phyloP scores from a whole-genome alignment of 169 alveolate species.

The Perkinsus marinus region DNA sequence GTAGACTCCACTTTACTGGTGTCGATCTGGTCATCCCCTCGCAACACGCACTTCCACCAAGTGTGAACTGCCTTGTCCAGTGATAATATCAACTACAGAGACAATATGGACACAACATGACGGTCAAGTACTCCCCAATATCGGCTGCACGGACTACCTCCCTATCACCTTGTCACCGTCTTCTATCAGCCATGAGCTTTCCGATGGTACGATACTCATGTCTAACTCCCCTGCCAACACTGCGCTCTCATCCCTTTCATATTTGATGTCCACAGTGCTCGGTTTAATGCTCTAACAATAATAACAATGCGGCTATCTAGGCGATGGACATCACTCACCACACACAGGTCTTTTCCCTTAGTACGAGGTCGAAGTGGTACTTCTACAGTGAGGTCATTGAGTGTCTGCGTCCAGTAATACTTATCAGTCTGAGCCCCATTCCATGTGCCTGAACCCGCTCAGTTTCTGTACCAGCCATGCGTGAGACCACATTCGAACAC shows the following conservation, averaged over 20 bases:
- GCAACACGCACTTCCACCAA: constrained; percentile 63
- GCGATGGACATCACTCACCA: background rate
- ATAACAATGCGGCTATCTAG: background rate
- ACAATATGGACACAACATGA: too few species aligned
- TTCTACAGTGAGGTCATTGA: constrained; percentile 12
- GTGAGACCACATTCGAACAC: too few species aligned
- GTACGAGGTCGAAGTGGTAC: background rate
- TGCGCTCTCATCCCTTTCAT: background rate
- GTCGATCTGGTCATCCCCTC: constrained; percentile 68
- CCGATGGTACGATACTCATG: background rate
- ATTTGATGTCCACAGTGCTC: background rate
- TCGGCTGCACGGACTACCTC: too few species aligned
- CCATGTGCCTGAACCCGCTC: background rate
- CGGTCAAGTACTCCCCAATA: too few species aligned
- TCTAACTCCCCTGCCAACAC: background rate
- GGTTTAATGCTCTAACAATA: background rate
- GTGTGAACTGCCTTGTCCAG: constrained; percentile 57
- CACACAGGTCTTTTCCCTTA: background rate
- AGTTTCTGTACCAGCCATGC: too few species aligned
- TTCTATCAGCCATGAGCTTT: constrained; percentile 53
- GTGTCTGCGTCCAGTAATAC: constrained; percentile 15
- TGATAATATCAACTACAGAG: constrained; percentile 18
- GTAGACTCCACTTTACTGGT: constrained; percentile 66
- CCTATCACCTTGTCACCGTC: constrained; percentile 38
- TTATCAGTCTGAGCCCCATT: constrained; percentile 9